Percentiles rank a stretch among this genome's conserved stretches.
Conservation (phyloP, 805 yeast genomes). For the Vanderwaltozyma verrucispora region DNA sequence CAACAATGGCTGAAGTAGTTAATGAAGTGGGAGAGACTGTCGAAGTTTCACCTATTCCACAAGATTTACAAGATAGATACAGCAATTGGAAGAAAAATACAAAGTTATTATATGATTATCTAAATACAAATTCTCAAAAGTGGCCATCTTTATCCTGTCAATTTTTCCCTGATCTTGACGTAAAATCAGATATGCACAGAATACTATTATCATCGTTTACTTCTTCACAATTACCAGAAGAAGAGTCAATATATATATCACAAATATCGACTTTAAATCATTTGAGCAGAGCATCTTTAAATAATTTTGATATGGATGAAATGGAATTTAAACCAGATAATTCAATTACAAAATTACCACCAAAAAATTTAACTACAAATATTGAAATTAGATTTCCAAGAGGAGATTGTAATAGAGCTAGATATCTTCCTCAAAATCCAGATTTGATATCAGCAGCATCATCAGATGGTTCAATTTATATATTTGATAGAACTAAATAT, state of each 20-base stretch:
- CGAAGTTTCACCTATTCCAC: constrained; percentile 6
- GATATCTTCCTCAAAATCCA: constrained; percentile 78
- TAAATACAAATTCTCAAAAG: constrained; percentile 55
- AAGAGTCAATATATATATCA: constrained; percentile 24
- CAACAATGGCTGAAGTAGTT: too few species aligned
- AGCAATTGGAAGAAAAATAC: constrained; percentile 69
- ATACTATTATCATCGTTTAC: constrained; percentile 26
- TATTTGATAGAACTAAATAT: constrained; percentile 82
- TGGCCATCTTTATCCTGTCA: constrained; percentile 66
- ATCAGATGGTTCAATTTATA: constrained; percentile 49
- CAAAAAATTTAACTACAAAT: constrained; percentile 19
- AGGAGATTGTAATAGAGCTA: constrained; percentile 57
- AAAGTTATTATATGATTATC: constrained; percentile 61
- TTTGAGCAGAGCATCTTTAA: constrained; percentile 26
- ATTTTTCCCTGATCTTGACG: constrained; percentile 46
- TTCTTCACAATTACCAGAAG: constrained; percentile 27
- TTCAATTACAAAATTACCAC: constrained; percentile 17
- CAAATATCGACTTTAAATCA: constrained; percentile 24
- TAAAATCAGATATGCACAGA: constrained; percentile 19
- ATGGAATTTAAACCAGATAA: constrained; percentile 30
- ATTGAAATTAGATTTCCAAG: constrained; percentile 28
- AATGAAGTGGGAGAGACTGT: background rate
- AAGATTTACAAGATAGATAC: constrained; percentile 24
- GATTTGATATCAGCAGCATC: constrained; percentile 67
- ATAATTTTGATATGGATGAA: constrained; percentile 29